Evolutionary conservation across 306 rosid genomes (phyloP).

Genomic region (Quercus aquifolioides): DNA sequence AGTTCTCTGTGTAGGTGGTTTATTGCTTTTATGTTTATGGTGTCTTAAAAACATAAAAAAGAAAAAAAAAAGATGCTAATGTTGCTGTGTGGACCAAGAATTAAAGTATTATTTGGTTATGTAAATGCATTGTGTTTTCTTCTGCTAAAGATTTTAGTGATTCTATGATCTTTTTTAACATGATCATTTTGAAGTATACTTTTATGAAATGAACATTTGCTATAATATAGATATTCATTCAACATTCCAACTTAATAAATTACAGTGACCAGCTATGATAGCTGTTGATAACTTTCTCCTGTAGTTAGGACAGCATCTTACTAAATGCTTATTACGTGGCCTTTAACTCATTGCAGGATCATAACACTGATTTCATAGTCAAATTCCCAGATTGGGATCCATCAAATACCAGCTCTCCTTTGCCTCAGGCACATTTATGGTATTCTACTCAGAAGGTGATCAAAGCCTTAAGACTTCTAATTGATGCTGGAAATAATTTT

Average conservation of each 20-base stretch:
- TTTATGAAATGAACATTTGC: not conserved
- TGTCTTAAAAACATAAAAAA: not conserved
- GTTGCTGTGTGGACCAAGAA: not conserved
- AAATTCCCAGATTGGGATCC: slow-evolving; percentile 93
- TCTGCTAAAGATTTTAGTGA: not conserved
- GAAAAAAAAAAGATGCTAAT: not conserved
- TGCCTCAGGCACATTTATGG: slow-evolving; percentile 86
- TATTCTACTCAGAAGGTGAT: slow-evolving; percentile 64
- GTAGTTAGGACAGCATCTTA: not conserved
- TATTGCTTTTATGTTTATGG: not conserved
- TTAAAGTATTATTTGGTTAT: not conserved
- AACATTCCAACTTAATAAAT: not conserved
- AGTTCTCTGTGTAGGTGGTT: not conserved
- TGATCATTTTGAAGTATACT: not conserved
- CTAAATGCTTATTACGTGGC: slow-evolving; percentile 13
- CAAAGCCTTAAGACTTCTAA: slow-evolving; percentile 60
- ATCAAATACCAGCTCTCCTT: slow-evolving; percentile 26
- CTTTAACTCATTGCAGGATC: slow-evolving; percentile 58
- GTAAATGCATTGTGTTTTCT: not conserved
- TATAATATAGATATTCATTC: not conserved
- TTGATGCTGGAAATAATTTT: slow-evolving; percentile 54
- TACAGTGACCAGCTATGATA: not conserved
- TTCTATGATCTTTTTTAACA: not conserved
- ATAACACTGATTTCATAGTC: slow-evolving; percentile 78
- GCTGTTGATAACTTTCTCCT: not conserved